Evolutionary conservation across 768 basidiomycete genomes (phyloP).

Genomic region (Amylocystis lapponica): DNA sequence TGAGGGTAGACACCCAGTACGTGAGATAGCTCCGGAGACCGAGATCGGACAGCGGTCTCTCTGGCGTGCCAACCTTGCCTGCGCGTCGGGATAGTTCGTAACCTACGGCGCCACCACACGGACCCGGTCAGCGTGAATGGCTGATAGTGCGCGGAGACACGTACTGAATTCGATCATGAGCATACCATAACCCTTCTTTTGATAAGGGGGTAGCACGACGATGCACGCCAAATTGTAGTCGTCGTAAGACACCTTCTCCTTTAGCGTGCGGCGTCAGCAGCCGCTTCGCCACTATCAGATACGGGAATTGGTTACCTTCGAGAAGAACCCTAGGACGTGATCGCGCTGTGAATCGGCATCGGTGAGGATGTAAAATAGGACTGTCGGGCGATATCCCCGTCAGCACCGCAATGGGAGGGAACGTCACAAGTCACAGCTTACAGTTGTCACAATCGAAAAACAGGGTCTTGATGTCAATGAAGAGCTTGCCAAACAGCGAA

Average conservation of each 20-base stretch:
- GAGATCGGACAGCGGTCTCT: slow-evolving; percentile 90
- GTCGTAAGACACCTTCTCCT: slow-evolving; percentile 95
- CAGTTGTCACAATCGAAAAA: slow-evolving; percentile 90
- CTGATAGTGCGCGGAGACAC: slow-evolving; percentile 20
- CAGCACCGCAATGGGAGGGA: neutral
- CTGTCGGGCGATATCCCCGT: slow-evolving; percentile 29
- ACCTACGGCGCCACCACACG: slow-evolving; percentile 39
- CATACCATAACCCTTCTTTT: slow-evolving; percentile 86
- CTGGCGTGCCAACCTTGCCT: slow-evolving; percentile 84
- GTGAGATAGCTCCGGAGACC: slow-evolving; percentile 87
- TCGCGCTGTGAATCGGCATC: slow-evolving; percentile 76
- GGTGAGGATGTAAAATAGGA: slow-evolving; percentile 90
- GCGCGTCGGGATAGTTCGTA: slow-evolving; percentile 85
- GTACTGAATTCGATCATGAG: slow-evolving; percentile 97
- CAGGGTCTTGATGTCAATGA: slow-evolving; percentile 95
- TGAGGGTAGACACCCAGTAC: slow-evolving; percentile 78
- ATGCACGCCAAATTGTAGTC: slow-evolving; percentile 98
- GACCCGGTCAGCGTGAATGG: neutral
- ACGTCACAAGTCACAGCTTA: slow-evolving; percentile 30
- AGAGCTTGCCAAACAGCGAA: slow-evolving; percentile 94
- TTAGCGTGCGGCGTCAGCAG: slow-evolving; percentile 7
- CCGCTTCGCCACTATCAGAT: neutral
- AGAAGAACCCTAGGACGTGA: slow-evolving; percentile 75
- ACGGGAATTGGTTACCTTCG: slow-evolving; percentile 40
- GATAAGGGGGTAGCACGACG: slow-evolving; percentile 90